Conservation (phyloP, 805 yeast species). For the Hanseniaspora meyeri region DNA sequence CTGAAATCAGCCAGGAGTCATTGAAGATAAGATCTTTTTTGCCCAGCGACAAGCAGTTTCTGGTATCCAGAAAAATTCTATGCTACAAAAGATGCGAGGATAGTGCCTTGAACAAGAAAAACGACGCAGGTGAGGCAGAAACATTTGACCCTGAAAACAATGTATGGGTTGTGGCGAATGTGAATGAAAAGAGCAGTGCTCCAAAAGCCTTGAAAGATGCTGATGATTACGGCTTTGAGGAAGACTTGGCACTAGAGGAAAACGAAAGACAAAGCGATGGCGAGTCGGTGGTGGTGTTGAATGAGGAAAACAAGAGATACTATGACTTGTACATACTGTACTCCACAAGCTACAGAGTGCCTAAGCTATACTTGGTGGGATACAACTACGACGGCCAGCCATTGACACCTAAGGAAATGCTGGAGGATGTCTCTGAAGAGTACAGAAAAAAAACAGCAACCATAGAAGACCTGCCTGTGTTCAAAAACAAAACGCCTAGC, state of each 20-base stretch:
- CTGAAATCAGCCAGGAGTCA: constrained; percentile 33
- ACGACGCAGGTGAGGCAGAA: constrained; percentile 15
- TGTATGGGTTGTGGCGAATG: not conserved
- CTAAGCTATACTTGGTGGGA: constrained; percentile 85
- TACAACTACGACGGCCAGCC: constrained; percentile 77
- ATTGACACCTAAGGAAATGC: constrained; percentile 76
- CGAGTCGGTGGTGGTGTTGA: constrained; percentile 32
- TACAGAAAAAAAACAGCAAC: constrained; percentile 94
- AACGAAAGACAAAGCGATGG: constrained; percentile 2
- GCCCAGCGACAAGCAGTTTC: constrained; percentile 75
- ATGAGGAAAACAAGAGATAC: constrained; percentile 40
- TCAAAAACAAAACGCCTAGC: constrained; percentile 31
- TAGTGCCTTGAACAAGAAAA: constrained; percentile 28
- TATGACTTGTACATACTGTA: constrained; percentile 87
- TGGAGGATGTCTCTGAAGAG: constrained; percentile 84
- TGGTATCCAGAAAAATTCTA: constrained; percentile 84
- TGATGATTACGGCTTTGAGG: constrained; percentile 22
- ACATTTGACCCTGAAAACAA: constrained; percentile 20
- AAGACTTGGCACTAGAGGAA: constrained; percentile 2
- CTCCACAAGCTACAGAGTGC: constrained; percentile 90
- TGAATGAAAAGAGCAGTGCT: not conserved
- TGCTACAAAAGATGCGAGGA: constrained; percentile 38
- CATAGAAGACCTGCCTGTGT: constrained; percentile 81
- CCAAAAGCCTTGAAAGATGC: no score
- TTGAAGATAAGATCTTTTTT: constrained; percentile 40